Evolutionary conservation across 805 yeast species (phyloP).

Genomic region (Monosporozyma unispora): DNA sequence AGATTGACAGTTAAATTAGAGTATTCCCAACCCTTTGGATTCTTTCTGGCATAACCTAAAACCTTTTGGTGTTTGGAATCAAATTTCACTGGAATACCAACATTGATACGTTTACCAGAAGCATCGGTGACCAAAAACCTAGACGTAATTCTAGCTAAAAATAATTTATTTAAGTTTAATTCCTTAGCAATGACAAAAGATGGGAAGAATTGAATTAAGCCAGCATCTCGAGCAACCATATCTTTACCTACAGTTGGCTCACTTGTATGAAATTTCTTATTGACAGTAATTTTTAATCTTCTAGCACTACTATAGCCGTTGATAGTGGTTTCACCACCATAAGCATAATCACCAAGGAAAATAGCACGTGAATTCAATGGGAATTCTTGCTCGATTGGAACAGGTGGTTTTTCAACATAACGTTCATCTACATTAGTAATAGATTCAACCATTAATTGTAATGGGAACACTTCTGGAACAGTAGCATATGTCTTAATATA

Average conservation of each 20-base stretch:
- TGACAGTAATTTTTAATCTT: conserved; percentile 45
- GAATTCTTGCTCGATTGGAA: conserved; percentile 73
- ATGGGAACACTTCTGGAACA: conserved; percentile 52
- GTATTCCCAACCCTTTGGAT: conserved; percentile 68
- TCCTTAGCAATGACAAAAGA: conserved; percentile 54
- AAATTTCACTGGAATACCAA: conserved; percentile 80
- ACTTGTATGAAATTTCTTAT: conserved; percentile 35
- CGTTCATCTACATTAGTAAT: conserved; percentile 70
- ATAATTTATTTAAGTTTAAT: conserved; percentile 49
- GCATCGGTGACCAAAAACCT: conserved; percentile 51
- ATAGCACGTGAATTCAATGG: conserved; percentile 66
- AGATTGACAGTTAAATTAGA: conserved; percentile 65
- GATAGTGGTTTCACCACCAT: conserved; percentile 69
- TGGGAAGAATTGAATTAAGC: conserved; percentile 51
- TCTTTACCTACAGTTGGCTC: conserved; percentile 62
- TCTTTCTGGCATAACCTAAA: conserved; percentile 71
- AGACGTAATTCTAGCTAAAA: conserved; percentile 73
- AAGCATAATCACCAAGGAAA: conserved; percentile 78
- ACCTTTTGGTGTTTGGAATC: conserved; percentile 75
- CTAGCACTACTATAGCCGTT: conserved; percentile 46
- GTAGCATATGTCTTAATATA: conserved; percentile 60
- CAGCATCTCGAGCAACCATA: conserved; percentile 49
- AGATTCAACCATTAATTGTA: conserved; percentile 68
- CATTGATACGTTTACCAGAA: conserved; percentile 45
- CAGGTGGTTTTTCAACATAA: conserved; percentile 59